Evolutionary conservation across 1,284 basidiomycete species (phyloP).

Genomic region (Microstroma glucosiphilum): DNA sequence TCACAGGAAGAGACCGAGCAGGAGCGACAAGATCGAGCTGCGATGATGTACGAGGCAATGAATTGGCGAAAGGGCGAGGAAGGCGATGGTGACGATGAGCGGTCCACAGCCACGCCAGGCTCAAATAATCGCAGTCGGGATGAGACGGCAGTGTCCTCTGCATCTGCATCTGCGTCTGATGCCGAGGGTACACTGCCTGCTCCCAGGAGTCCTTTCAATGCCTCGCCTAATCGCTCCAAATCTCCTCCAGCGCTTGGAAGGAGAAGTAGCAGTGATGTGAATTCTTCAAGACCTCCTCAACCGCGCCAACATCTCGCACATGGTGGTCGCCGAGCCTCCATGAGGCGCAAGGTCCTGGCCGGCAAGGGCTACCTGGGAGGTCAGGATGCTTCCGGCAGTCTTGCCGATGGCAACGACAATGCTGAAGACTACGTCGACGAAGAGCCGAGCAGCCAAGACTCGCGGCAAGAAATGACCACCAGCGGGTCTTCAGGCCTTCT

Average conservation of each 20-base stretch:
- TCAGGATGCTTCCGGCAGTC: no score
- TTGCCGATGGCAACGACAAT: neutral
- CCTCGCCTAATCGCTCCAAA: neutral
- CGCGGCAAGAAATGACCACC: neutral
- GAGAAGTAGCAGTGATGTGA: neutral
- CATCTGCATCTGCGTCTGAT: neutral
- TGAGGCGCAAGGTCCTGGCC: conserved; percentile 25
- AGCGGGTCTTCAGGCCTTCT: neutral
- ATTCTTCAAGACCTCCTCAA: neutral
- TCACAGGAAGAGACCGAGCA: conserved; percentile 17
- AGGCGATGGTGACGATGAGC: conserved; percentile 8
- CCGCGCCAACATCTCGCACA: conserved; percentile 2
- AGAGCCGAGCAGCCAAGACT: neutral
- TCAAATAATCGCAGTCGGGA: conserved; percentile 13
- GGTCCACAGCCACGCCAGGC: neutral
- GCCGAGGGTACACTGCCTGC: neutral
- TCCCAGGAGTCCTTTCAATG: neutral
- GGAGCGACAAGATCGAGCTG: conserved; percentile 22
- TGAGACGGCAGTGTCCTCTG: conserved; percentile 6
- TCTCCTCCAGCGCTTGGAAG: neutral
- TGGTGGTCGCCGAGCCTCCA: conserved; percentile 15
- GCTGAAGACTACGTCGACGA: neutral
- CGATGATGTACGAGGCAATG: conserved; percentile 30
- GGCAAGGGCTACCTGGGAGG: conserved; percentile 10
- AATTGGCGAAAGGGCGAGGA: conserved; percentile 21